These are phyloP conservation scores for Cinchona pubescens DNA, from an alignment of 257 asterid species.

Conservation along the genomic window DNA sequence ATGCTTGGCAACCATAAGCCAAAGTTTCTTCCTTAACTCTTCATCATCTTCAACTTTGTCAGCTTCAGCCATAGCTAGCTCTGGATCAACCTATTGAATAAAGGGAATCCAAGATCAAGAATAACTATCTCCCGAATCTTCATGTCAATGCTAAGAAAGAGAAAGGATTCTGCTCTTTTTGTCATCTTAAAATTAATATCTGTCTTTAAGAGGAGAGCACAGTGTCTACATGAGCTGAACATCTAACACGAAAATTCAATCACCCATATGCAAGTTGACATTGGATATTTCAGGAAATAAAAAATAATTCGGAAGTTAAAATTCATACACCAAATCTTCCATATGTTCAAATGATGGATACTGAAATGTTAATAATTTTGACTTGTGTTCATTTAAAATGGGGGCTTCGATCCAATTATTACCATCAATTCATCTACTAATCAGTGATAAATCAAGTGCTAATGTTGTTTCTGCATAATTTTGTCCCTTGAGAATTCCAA, in stretches of 20 bases:
- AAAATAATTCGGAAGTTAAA: not conserved
- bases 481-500: not conserved
- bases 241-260: constrained; percentile 1
- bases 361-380: too few relatives aligned
- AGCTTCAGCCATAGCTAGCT: constrained; percentile 99
- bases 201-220: not conserved
- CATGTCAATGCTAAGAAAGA: not conserved
- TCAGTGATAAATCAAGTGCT: not conserved
- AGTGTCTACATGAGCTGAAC: not conserved
- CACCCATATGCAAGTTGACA: too few relatives aligned
- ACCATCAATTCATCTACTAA: not conserved
- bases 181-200: constrained; percentile 4
- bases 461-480: not conserved
- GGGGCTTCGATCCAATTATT: not conserved
- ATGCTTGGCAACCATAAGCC: constrained; percentile 99
- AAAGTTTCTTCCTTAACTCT: constrained; percentile 89
- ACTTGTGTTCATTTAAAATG: not conserved
- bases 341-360: too few relatives aligned
- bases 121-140: not conserved
- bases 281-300: too few relatives aligned
- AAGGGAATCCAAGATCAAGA: constrained; percentile 6
- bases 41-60: constrained; percentile 99
- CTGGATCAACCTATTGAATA: constrained; percentile 75
- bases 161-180: not conserved
- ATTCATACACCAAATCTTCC: too few relatives aligned